Evolutionary conservation across 352 stramenopile species (phyloP).

Genomic region (Phytophthora crassamura): DNA sequence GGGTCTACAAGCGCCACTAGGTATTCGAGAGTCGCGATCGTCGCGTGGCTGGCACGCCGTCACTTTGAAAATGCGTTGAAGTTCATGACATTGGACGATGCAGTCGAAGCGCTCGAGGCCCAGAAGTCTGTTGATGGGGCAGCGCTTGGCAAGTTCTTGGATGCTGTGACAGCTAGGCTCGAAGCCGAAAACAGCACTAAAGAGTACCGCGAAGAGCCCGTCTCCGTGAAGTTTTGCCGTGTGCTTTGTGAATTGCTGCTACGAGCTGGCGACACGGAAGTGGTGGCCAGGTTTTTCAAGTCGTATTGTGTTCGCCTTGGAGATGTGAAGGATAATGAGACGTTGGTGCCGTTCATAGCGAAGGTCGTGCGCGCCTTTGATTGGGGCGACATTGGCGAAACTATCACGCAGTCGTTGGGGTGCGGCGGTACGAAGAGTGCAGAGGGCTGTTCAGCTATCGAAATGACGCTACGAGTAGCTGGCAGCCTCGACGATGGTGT

Average conservation of each 20-base stretch:
- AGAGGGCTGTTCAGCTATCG: background rate
- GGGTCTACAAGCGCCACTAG: conserved; percentile 24
- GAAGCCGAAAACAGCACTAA: background rate
- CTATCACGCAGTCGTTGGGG: background rate
- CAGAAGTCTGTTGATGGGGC: conserved; percentile 6
- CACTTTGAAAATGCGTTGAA: conserved; percentile 11
- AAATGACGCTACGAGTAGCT: conserved; percentile 2
- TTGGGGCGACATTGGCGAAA: conserved; percentile 13
- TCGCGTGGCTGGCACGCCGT: conserved; percentile 11
- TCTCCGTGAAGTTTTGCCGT: conserved; percentile 13
- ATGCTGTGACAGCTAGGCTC: background rate
- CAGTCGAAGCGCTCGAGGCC: conserved; percentile 6
- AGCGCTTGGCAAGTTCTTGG: conserved; percentile 11
- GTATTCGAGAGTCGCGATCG: conserved; percentile 24
- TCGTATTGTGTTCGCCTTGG: conserved; percentile 4
- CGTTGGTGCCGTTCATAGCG: background rate
- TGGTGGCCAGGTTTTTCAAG: conserved; percentile 24
- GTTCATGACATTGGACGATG: conserved; percentile 17
- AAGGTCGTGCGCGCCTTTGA: conserved; percentile 9
- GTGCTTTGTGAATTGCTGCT: conserved; percentile 13
- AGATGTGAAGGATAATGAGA: background rate
- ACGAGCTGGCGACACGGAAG: conserved; percentile 3
- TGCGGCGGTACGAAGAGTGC: background rate
- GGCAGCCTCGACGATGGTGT: background rate
- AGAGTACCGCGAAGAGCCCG: background rate